Percentiles rank a stretch among this genome's conserved stretches.
Conservation (phyloP, 2,329 filamentous ascomycete genomes). For the Ophiostoma fasciatum region DNA sequence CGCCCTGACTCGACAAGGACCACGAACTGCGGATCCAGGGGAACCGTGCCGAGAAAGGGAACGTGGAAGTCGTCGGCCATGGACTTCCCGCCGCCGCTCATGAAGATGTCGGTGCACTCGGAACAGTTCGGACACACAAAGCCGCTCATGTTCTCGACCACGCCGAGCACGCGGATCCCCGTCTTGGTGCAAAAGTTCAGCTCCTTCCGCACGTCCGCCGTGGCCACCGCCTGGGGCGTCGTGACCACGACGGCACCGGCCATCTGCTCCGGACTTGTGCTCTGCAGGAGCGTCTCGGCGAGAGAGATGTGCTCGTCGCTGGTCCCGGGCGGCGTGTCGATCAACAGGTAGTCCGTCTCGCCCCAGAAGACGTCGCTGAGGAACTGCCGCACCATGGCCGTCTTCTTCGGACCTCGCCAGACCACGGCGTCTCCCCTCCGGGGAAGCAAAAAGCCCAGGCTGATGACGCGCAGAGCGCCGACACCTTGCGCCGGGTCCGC, state of each 20-base stretch:
- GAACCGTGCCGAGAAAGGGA: constrained; percentile 70
- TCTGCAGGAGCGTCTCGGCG: constrained; percentile 64
- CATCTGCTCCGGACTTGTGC: constrained; percentile 50
- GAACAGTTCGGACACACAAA: constrained; percentile 69
- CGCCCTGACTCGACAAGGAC: constrained; percentile 64
- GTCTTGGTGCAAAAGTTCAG: constrained; percentile 87
- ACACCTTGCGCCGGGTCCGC: constrained; percentile 34
- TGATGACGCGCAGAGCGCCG: constrained; percentile 71
- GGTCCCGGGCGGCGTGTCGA: constrained; percentile 92
- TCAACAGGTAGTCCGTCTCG: constrained; percentile 76
- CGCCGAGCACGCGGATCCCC: constrained; percentile 63
- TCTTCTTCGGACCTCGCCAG: constrained; percentile 97
- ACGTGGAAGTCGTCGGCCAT: constrained; percentile 83
- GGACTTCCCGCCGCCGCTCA: constrained; percentile 71
- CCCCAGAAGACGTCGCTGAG: constrained; percentile 82
- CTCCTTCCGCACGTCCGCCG: constrained; percentile 87
- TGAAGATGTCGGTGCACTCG: constrained; percentile 89
- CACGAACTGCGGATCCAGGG: constrained; percentile 87
- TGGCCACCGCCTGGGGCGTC: constrained; percentile 86
- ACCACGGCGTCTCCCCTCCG: constrained; percentile 82
- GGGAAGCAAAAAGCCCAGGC: constrained; percentile 76
- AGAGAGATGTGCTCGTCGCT: constrained; percentile 95
- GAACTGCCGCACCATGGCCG: constrained; percentile 96
- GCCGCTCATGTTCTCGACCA: constrained; percentile 94
- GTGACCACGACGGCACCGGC: constrained; percentile 88